Percentiles rank a stretch among this genome's conserved stretches.
Evolutionary conservation across 2,329 filamentous ascomycete species (phyloP).

Genomic region (Onygenales sp.): DNA sequence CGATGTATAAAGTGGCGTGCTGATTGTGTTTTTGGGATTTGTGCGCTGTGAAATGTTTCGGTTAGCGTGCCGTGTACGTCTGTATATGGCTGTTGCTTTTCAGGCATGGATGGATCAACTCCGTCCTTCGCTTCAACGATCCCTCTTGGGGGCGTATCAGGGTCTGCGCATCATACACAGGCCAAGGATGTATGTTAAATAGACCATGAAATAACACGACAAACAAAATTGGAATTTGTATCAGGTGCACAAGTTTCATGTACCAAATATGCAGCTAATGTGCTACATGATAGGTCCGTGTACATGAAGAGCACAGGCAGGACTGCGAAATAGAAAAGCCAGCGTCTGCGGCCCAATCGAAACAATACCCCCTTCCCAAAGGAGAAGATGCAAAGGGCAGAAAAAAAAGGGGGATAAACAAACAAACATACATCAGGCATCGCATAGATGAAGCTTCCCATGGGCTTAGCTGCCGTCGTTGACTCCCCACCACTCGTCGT

Average conservation of each 20-base stretch:
- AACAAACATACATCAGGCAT: constrained; percentile 65
- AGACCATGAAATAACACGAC: too few species aligned
- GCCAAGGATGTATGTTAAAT: too few species aligned
- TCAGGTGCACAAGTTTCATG: too few species aligned
- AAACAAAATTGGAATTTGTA: too few species aligned
- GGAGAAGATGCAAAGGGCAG: neutral
- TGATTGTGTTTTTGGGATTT: constrained; percentile 50
- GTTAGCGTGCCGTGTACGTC: neutral
- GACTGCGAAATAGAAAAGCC: neutral
- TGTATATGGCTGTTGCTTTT: neutral
- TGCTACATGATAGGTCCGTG: too few species aligned
- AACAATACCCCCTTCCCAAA: neutral
- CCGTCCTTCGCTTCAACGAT: too few species aligned
- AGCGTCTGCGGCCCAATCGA: neutral
- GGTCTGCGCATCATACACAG: too few species aligned
- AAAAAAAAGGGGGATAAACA: constrained; percentile 1
- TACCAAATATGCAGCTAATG: too few species aligned
- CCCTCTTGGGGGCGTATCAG: too few species aligned
- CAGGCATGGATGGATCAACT: neutral
- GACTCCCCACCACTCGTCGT: constrained; percentile 41
- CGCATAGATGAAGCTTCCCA: constrained; percentile 91
- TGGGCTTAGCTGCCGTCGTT: constrained; percentile 34
- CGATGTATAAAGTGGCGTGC: constrained; percentile 63
- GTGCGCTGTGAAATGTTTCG: constrained; percentile 22
- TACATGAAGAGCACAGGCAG: too few species aligned